Base-by-base conservation (phyloP, 345 rosid species). In the Populus ilicifolia region DNA sequence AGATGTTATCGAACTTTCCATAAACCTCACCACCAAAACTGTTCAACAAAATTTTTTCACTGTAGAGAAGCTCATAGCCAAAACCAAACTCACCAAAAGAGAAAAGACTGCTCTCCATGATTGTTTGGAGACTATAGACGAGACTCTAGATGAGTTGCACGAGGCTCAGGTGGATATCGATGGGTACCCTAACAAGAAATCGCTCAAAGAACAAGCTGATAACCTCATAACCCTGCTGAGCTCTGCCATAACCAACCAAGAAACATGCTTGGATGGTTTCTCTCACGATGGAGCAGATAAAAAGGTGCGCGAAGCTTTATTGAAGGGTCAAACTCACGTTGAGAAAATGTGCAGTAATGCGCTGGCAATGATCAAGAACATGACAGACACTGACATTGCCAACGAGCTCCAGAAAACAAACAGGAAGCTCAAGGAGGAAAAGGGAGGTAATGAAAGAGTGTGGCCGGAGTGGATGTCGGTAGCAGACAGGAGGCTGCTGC, bases 171-270 rank as follows among this genome's bases (percentile, higher is more conserved):
- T 82, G 50, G 98, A 91, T 78, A 89, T 95, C 13, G 75, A 83
- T 0, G 41, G 76, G 74, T 95, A 95, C 72, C 98, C 98, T 0
- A 79, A 33, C 73, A 85, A 82, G 85, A 93, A 93, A 78, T 78
- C 94, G n/a, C 77, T 93, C 35, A 43, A 69, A 6, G 83, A 89
- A 66, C 98, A 93, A 10, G 93, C 99, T 0, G 92, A 88, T 39
- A 94, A 95, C 84, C 90, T 95, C 65, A 93, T 90, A 75, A 93
- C 97, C 11, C 54, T 95, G 13, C 56, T 93, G 79, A 93, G 99
- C 72, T 82, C 99, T 1, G 98, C 98, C 36, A 95, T 95, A 62
- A 95, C 99, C 33, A 95, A 95, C 83, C 97, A 88, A 35, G 98
- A 86, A 68, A 92, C 97, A 2, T 90, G 94, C 77, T 85, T 93